These are phyloP conservation scores for Pseudogymnoascus sp. DNA, from an alignment of 2,329 filamentous ascomycete species.

Conservation along the genomic window DNA sequence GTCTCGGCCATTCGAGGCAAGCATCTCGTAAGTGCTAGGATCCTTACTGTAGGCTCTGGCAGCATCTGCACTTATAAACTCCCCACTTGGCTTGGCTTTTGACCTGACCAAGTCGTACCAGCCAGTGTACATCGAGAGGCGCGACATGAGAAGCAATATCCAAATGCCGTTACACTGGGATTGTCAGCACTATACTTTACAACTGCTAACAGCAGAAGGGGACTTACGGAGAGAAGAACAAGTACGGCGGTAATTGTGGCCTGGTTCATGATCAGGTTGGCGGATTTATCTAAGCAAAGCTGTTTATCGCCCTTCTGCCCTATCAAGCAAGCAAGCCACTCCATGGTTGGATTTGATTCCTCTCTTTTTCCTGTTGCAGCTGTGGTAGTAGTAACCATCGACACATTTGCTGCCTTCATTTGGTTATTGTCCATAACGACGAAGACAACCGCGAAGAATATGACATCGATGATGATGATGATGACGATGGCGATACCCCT, in stretches of 20 bases:
- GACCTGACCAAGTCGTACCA: slow-evolving; percentile 62
- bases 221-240: slow-evolving; percentile 67
- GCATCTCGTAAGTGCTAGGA: slow-evolving; percentile 72
- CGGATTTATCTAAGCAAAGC: slow-evolving; percentile 54
- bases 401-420: slow-evolving; percentile 46
- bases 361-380: background rate
- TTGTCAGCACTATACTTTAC: slow-evolving; percentile 20
- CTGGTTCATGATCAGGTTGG: slow-evolving; percentile 60
- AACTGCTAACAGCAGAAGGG: slow-evolving; percentile 10
- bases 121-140: slow-evolving; percentile 74
- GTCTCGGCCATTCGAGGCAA: slow-evolving; percentile 43
- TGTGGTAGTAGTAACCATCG: background rate
- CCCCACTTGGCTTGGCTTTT: slow-evolving; percentile 48
- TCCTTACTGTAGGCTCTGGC: slow-evolving; percentile 48
- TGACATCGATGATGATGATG: slow-evolving; percentile 81
- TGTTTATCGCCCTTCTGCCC: slow-evolving; percentile 49
- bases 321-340: slow-evolving; percentile 69
- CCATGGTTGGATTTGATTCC: slow-evolving; percentile 19
- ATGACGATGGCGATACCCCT: slow-evolving; percentile 82
- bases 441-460: slow-evolving; percentile 90
- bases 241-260: slow-evolving; percentile 73
- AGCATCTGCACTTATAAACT: slow-evolving; percentile 87
- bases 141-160: slow-evolving; percentile 71
- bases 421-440: slow-evolving; percentile 75
- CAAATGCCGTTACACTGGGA: slow-evolving; percentile 72